Conservation (phyloP, 768 basidiomycete species). For the Coprinopsis strossmayeri region DNA sequence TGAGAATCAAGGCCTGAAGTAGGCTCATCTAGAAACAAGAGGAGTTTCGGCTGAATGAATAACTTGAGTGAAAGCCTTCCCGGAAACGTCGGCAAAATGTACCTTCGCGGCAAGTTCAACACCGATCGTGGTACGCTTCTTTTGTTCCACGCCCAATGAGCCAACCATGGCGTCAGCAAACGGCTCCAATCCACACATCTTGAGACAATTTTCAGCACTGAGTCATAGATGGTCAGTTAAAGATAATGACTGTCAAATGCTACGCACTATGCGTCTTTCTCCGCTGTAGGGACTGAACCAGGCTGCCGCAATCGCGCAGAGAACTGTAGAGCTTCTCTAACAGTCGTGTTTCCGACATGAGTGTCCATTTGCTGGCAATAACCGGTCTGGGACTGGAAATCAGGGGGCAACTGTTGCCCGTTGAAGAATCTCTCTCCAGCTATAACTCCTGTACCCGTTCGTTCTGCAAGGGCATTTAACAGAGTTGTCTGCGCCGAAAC, state of each 20-base stretch:
- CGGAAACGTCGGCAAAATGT: slow-evolving; percentile 7
- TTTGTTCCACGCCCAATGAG: slow-evolving; percentile 63
- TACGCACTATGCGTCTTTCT: slow-evolving; percentile 77
- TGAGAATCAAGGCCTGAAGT: slow-evolving; percentile 86
- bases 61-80: not conserved
- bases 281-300: slow-evolving; percentile 47
- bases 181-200: slow-evolving; percentile 58
- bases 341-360: slow-evolving; percentile 68
- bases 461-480: slow-evolving; percentile 50
- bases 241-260: not conserved
- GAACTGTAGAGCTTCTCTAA: slow-evolving; percentile 74
- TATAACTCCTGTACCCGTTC: slow-evolving; percentile 40
- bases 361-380: slow-evolving; percentile 87
- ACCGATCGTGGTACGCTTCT: slow-evolving; percentile 80
- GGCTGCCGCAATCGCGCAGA: slow-evolving; percentile 81
- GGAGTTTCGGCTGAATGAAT: slow-evolving; percentile 54
- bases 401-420: slow-evolving; percentile 41
- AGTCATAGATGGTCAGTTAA: slow-evolving; percentile 6
- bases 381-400: slow-evolving; percentile 68
- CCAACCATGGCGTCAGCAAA: slow-evolving; percentile 61
- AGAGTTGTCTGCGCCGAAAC: slow-evolving; percentile 46
- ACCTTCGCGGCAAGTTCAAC: slow-evolving; percentile 87
- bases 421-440: slow-evolving; percentile 50
- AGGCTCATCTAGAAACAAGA: slow-evolving; percentile 87
- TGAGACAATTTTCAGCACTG: slow-evolving; percentile 43